Evolutionary conservation across 352 stramenopile species (phyloP), one percentile per base, ranked within the genome.

Genomic region (Plasmopara halstedii): DNA sequence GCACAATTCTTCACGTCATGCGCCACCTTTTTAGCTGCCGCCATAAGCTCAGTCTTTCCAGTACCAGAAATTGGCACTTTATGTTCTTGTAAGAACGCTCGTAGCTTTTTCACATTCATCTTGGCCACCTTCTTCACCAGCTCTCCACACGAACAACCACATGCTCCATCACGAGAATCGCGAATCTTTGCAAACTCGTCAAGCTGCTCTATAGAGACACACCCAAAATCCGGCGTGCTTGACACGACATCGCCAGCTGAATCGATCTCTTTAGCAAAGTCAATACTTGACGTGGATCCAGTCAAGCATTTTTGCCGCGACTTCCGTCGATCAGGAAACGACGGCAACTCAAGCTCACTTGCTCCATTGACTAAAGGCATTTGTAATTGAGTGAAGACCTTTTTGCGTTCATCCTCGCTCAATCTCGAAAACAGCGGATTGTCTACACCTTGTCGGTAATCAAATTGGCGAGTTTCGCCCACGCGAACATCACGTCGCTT

Each of bases 61-160:
- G 71, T 56, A 32, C 60, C 67, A 0, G 60, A 43, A n/a, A 75
- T 55, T 4, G 64, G 58, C 7, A 88, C 58, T 33, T 73, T 62
- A 27, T 71, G 68, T 23, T 78, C 76, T 11, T 67, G 58, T 11
- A 93, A 56, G 42, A 89, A 93, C 4, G 44, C 48, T 23, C 76
- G 70, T 19, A 93, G 62, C 40, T 85, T 86, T 50, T 89, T 89
- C 6, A 85, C 64, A 39, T 85, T 86, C 81, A 93, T 92, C 54
- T 88, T 88, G 52, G 50, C 44, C 33, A 92, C 81, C 38, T 88
- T 89, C 53, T 86, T 85, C 27, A 88, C 64, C 38, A 93, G 47
- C 14, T 93, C 78, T 33, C 81, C 81, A 29, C 81, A 93, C 40
- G 73, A 88, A 46, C 81, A 93, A 25, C 81, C 81, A 36, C 81